Base-by-base conservation (phyloP, 305 asterid species). In the Solanum hybrid region DNA sequence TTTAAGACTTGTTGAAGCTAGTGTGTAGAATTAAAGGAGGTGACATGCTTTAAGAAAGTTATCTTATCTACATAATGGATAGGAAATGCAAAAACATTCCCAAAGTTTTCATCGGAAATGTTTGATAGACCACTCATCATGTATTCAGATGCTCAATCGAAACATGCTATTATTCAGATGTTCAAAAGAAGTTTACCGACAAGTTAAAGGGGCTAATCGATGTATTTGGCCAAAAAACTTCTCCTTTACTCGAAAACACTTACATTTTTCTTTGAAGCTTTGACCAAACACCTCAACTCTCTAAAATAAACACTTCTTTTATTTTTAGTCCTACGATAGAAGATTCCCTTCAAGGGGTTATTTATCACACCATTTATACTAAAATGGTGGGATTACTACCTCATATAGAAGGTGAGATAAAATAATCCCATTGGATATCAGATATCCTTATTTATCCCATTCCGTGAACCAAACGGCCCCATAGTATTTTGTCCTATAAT, bases 351-450 rank as follows among this genome's bases (percentile, higher is more conserved):
- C 70, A 57, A 17, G 24, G 70, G 4, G 0, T 57, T 17, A 57
- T 57, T 57, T 17, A 15, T 57, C 70, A 57, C 70, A 57, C 8
- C 22, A 51, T 51, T 5, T 45, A 0, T 45, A 14, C 65, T 17
- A 57, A 51, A 57, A 57, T 51, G 0, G 0, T 2, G 6, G 11
- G 5, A 61, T 22, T 61, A 61, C 26, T 61, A 61, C 0, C 26
- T 61, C 26, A 61, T 7, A 8, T 20, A 20, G 12, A 61, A 61
- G 3, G 12, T 22, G 12, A 22, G 73, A 65, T 65, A 65, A 65
- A 65, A 65, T 8, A 22, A 65, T 3, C 11, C 6, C 0, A 61
- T 22, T 0, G 12, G 12, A 22, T 61, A 61, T 61, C 72, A 0
- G 11, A 61, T 61, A 61, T 61, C 10, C 26, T 22, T 61, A 61